phyloP scores from a whole-genome alignment of 371 early-diverging fungal genomes.

The Chytridium lagenaria region DNA sequence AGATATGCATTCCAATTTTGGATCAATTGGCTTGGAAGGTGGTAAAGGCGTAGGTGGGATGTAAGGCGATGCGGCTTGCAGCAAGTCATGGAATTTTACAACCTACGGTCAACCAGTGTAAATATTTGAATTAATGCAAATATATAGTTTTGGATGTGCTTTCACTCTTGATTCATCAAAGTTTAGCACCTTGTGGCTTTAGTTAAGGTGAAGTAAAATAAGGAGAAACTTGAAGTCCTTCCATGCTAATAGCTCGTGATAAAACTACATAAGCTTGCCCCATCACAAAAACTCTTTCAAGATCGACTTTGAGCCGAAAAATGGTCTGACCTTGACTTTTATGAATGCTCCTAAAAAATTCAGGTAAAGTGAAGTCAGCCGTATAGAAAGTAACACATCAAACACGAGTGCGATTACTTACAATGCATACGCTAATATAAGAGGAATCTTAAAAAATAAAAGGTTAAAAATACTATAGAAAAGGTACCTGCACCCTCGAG shows the following conservation, averaged over 20 bases:
- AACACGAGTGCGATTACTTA: too few species aligned
- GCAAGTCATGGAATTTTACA: not conserved
- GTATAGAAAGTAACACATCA: slow-evolving; percentile 8
- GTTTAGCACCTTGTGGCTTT: not conserved
- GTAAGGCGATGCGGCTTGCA: not conserved
- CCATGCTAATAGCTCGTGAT: slow-evolving; percentile 71
- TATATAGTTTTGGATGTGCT: not conserved
- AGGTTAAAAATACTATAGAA: slow-evolving; percentile 14
- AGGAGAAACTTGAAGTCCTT: slow-evolving; percentile 63
- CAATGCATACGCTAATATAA: slow-evolving; percentile 44
- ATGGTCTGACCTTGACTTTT: slow-evolving; percentile 94
- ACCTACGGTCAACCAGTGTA: not conserved
- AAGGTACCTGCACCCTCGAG: slow-evolving; percentile 50
- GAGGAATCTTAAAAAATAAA: slow-evolving; percentile 31
- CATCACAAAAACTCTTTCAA: slow-evolving; percentile 77
- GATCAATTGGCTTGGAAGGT: too few species aligned
- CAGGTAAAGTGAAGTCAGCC: not conserved
- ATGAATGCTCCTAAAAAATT: slow-evolving; percentile 69
- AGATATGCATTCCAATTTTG: too few species aligned
- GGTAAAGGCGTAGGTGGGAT: too few species aligned
- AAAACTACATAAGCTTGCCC: slow-evolving; percentile 94
- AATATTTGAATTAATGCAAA: too few species aligned
- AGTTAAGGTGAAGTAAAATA: slow-evolving; percentile 48
- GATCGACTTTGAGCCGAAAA: slow-evolving; percentile 76
- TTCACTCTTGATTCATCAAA: not conserved